Evolutionary conservation across 2,329 filamentous ascomycete species (phyloP), one percentile per base, ranked within the genome.

Genomic region (Pseudogymnoascus sp.): DNA sequence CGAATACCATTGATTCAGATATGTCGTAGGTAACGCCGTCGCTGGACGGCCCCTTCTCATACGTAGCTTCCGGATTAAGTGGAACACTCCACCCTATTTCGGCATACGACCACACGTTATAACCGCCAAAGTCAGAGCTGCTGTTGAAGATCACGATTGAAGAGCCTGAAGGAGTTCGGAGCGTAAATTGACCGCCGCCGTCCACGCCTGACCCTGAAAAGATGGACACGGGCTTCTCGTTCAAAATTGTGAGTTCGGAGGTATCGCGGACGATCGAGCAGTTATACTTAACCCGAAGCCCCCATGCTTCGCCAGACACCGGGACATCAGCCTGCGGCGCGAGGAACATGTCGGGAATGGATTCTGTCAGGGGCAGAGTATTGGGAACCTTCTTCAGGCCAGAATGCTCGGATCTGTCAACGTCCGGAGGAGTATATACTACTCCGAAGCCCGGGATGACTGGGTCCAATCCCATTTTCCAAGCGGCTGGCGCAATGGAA

Each of bases 231-330:
- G 26, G 26, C n/a, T 56, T 56, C 26, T 61, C 31, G 31, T 23
- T 50, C n/a, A 61, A 38, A 50, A 61, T 50, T 31, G 60, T 50
- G 15, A 61, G 44, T 29, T 61, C 38, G 10, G 38, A 40, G 31
- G 15, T 23, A 17, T 19, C 46, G 17, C 23, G 23, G 19, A 61
- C 19, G n/a, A 31, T 33, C 2, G 60, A 31, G 60, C 60, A 61
- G 13, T 61, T n/a, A 50, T 61, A 61, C 23, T 46, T 40, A 7
- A 61, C 10, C 17, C 37, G 11, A 44, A 61, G 44, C 15, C 60
- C 60, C 60, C 60, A 61, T 61, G 33, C 21, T 13, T 42, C n/a
- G 11, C 60, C 60, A 13, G 60, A 44, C 6, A 61, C 38, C 7
- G 60, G 60, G 21, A 31, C 37, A 29, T 46, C 44, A 44, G 33